A percentile compares a stretch with the other conserved stretches of the same genome.
These are phyloP conservation scores for Microbotryum silenes-acaulis DNA, from an alignment of 1,284 basidiomycete species.

Conservation along the genomic window DNA sequence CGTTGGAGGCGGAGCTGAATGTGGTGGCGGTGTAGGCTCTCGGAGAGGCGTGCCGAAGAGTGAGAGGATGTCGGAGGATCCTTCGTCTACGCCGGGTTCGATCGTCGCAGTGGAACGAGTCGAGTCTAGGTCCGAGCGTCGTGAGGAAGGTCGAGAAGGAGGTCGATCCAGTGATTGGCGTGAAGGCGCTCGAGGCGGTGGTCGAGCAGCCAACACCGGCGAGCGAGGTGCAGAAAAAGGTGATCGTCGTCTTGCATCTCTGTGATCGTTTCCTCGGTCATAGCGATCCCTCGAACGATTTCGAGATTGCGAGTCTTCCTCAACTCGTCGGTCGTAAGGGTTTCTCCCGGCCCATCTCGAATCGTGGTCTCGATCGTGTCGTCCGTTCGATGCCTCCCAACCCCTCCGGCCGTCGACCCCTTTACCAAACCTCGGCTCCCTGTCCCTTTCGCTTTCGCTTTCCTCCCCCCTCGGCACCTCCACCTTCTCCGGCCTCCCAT, in stretches of 20 bases:
- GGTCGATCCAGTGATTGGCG: not conserved
- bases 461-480: constrained; percentile 1
- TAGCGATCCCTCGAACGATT: no score
- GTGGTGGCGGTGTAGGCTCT: not conserved
- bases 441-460: not conserved
- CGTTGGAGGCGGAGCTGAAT: not conserved
- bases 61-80: constrained; percentile 12
- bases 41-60: constrained; percentile 4
- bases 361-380: not conserved
- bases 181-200: not conserved
- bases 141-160: constrained; percentile 3
- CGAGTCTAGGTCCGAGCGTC: not conserved
- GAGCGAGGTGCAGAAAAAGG: not conserved
- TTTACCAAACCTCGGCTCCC: not conserved
- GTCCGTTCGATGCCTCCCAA: not conserved
- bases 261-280: no score
- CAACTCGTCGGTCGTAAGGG: no score
- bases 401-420: not conserved
- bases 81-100: not conserved
- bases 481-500: constrained; percentile 19
- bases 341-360: not conserved
- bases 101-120: not conserved
- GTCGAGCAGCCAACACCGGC: not conserved
- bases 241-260: no score
- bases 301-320: no score